phyloP scores from a whole-genome alignment of 805 yeast genomes.

The Peterozyma toletana region DNA sequence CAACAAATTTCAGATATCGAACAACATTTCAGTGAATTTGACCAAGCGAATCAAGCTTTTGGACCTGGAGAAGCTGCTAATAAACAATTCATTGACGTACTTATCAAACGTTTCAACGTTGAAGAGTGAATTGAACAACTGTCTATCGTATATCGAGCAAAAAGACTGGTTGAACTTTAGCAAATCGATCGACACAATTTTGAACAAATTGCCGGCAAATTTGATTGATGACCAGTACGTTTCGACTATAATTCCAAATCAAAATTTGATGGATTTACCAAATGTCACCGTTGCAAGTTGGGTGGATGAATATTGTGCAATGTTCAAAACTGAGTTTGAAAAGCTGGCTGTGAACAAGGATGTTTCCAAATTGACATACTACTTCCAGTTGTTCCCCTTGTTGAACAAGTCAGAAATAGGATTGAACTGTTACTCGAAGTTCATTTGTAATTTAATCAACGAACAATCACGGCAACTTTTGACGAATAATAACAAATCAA shows the following conservation, averaged over 20 bases:
- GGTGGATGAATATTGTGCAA: constrained; percentile 46
- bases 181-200: constrained; percentile 43
- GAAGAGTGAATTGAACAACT: constrained; percentile 57
- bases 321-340: constrained; percentile 58
- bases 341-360: constrained; percentile 61
- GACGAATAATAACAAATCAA: constrained; percentile 27
- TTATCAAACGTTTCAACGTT: constrained; percentile 62
- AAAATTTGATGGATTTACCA: constrained; percentile 81
- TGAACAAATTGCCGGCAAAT: constrained; percentile 45
- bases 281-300: constrained; percentile 46
- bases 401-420: constrained; percentile 71
- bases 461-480: constrained; percentile 69
- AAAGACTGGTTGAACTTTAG: constrained; percentile 78
- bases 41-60: constrained; percentile 63
- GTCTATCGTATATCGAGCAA: constrained; percentile 60
- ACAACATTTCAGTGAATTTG: constrained; percentile 56
- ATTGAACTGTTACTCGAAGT: constrained; percentile 71
- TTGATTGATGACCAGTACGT: constrained; percentile 63
- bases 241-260: constrained; percentile 74
- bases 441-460: constrained; percentile 79
- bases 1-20: constrained; percentile 49
- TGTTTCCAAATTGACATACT: constrained; percentile 65
- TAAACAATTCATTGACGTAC: constrained; percentile 52
- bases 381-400: constrained; percentile 82
- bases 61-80: constrained; percentile 64